Evolutionary conservation across 345 rosid genomes (phyloP), one percentile per base, ranked within the genome.

Genomic region (Syzygium jambos): DNA sequence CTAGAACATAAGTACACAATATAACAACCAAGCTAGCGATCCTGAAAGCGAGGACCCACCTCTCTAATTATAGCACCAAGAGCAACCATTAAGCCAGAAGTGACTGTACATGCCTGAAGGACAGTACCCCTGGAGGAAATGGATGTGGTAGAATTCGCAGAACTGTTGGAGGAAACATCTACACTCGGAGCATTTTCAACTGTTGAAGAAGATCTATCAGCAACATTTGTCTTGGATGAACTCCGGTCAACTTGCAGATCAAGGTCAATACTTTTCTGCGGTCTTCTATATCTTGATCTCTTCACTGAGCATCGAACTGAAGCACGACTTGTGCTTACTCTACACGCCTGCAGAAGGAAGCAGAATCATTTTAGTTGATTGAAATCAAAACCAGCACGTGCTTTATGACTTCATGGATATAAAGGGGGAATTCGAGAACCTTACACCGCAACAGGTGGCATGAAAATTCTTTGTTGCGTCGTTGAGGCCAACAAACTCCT

Each of bases 71-170:
- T 87, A 43, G 93, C 38, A 86, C 96, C 98, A 68, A 95, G 86
- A 88, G 94, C 96, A 89, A 96, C 92, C 85, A 98, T 90, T 27
- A 92, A 89, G 54, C 97, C 98, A 30, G 98, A 96, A 84, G 99
- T 95, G 88, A 93, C 84, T 15, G 89, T 87, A 83, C 99, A 98
- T 1, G 99, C 95, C 89, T 91, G 94, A 91, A 98, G 97, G 87
- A 96, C 99, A 89, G 91, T 91, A 84, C 92, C 90, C 88, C 98
- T 93, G 10, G 96, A 91, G 90, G 97, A 92, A 25, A 89, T 61
- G 49, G 80, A 73, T 19, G 13, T 73, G 49, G 49, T 73, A 73
- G 80, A 88, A 83, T 73, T 87, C 84, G 68, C 57, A 11, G 89
- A 55, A 52, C 87, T 90, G 85, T 29, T n/a, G 22, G 85, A 38